These are phyloP conservation scores for Graphilbum sp. DNA, from an alignment of 2,329 filamentous ascomycete genomes.

Conservation along the genomic window DNA sequence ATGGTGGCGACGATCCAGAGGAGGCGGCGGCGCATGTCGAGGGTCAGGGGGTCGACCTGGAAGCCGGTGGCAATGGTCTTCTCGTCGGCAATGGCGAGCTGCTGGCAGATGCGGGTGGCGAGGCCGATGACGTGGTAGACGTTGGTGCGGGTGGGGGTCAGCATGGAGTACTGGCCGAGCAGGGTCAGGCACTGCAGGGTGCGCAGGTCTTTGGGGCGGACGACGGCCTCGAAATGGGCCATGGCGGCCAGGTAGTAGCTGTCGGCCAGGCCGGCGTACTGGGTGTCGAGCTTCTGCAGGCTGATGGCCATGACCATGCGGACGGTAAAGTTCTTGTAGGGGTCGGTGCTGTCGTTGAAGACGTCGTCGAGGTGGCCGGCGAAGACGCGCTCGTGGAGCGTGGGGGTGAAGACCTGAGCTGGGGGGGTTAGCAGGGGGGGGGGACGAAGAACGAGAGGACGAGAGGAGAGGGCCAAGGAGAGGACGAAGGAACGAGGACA, in stretches of 20 bases:
- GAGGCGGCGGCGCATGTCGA: constrained; percentile 79
- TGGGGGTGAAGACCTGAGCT: constrained; percentile 82
- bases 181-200: constrained; percentile 81
- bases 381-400: constrained; percentile 71
- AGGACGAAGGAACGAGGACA: too few species aligned
- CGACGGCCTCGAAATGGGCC: constrained; percentile 63
- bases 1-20: constrained; percentile 81
- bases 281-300: constrained; percentile 76
- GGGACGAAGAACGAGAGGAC: constrained; percentile 6
- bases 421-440: neutral
- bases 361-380: constrained; percentile 63
- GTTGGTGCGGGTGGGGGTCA: constrained; percentile 82
- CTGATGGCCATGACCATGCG: constrained; percentile 90
- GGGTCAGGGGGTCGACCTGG: constrained; percentile 50
- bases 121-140: constrained; percentile 89
- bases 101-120: constrained; percentile 74
- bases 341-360: constrained; percentile 56
- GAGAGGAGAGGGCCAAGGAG: neutral
- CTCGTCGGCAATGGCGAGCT: constrained; percentile 75
- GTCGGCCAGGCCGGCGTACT: constrained; percentile 86
- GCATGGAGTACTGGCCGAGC: constrained; percentile 77
- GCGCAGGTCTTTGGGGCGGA: constrained; percentile 78
- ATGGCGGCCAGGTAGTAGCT: constrained; percentile 89
- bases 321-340: constrained; percentile 75
- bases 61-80: constrained; percentile 59